Percentiles rank a stretch among this genome's conserved stretches.
These are phyloP conservation scores for Russula sp. DNA, from an alignment of 768 basidiomycete genomes.

Conservation along the genomic window DNA sequence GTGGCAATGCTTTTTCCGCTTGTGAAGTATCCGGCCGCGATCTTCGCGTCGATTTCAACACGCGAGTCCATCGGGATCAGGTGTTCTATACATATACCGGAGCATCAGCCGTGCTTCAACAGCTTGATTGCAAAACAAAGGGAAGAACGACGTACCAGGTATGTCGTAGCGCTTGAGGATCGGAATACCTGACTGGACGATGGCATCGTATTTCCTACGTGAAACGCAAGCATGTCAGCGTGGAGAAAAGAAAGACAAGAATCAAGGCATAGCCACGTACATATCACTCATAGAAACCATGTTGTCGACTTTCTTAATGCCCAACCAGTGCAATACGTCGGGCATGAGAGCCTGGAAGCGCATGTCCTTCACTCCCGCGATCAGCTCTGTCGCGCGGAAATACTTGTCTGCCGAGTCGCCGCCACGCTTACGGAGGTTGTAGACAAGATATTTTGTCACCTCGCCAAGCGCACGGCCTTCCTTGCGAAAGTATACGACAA, in stretches of 20 bases:
- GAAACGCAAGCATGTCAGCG: conserved; percentile 1
- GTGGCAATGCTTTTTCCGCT: conserved; percentile 73
- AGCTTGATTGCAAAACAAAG: not conserved
- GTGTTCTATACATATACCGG: conserved; percentile 48
- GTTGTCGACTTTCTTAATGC: conserved; percentile 83
- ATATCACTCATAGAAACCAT: conserved; percentile 92
- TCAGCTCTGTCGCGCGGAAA: conserved; percentile 89
- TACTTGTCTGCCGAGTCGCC: conserved; percentile 92
- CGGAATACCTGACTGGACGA: conserved; percentile 82
- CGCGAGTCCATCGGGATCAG: conserved; percentile 86
- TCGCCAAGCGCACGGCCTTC: conserved; percentile 93
- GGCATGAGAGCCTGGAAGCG: conserved; percentile 96
- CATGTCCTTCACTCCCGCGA: conserved; percentile 95
- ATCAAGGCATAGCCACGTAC: conserved; percentile 39
- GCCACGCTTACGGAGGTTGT: conserved; percentile 93
- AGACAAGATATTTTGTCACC: conserved; percentile 93
- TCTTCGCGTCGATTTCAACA: conserved; percentile 97
- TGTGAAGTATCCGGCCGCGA: conserved; percentile 90
- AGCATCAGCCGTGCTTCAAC: not conserved
- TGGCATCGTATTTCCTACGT: conserved; percentile 88
- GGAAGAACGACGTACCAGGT: conserved; percentile 50
- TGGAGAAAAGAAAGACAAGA: not conserved
- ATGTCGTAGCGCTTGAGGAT: conserved; percentile 83
- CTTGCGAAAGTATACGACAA: conserved; percentile 93
- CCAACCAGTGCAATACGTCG: conserved; percentile 93